phyloP scores from a whole-genome alignment of 1,284 basidiomycete species.

The Amylostereum areolatum region DNA sequence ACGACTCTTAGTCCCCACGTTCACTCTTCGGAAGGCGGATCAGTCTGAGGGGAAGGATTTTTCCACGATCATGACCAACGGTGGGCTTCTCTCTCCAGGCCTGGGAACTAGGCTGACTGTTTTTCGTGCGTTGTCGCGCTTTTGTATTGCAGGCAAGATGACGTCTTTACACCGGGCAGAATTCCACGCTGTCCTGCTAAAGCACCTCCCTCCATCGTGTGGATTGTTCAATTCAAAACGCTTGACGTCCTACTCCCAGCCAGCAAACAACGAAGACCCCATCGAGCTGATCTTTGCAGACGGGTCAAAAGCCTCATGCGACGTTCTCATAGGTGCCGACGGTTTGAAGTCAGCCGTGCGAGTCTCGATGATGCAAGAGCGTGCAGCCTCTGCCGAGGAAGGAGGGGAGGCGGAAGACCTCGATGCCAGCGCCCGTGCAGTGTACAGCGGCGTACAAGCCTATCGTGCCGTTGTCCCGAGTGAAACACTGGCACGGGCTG shows the following conservation, averaged over 20 bases:
- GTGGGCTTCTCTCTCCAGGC: neutral
- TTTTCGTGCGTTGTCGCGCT: neutral
- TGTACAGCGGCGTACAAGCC: neutral
- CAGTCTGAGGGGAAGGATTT: neutral
- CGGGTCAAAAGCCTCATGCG: constrained; percentile 30
- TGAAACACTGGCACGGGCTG: neutral
- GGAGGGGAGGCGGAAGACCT: neutral
- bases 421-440: neutral
- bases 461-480: neutral
- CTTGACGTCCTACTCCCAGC: constrained; percentile 25
- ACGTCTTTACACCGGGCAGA: constrained; percentile 39
- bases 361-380: constrained; percentile 19
- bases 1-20: neutral
- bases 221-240: constrained; percentile 39
- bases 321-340: constrained; percentile 41
- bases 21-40: neutral
- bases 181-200: constrained; percentile 38
- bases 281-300: constrained; percentile 29
- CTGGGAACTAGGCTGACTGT: neutral
- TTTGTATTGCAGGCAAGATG: constrained; percentile 28
- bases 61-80: too few species aligned
- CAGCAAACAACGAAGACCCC: constrained; percentile 1
- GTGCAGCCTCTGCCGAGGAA: constrained; percentile 6
- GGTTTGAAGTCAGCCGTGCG: constrained; percentile 44
- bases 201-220: constrained; percentile 27